A percentile compares a stretch with the other conserved stretches of the same genome.
These are phyloP conservation scores for Backusella australiensis DNA, from an alignment of 192 early-diverging fungal genomes.

Conservation along the genomic window DNA sequence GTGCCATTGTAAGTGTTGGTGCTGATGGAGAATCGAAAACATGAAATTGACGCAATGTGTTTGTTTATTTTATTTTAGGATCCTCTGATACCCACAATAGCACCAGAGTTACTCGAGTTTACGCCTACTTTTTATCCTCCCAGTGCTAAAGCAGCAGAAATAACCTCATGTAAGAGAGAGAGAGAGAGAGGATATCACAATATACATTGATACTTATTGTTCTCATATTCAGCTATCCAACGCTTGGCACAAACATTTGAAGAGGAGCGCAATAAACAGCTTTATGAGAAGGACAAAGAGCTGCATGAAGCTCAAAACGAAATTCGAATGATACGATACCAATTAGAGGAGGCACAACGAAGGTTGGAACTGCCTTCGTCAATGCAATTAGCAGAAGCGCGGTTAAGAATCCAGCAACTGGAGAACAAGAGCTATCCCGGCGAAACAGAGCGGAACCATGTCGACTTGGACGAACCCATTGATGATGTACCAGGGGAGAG, in stretches of 20 bases:
- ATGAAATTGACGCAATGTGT: too few species aligned
- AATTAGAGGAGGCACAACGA: conserved; percentile 53
- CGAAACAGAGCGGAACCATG: conserved; percentile 23
- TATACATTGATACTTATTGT: too few species aligned
- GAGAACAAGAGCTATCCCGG: conserved; percentile 45
- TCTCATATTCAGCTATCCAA: conserved; percentile 50
- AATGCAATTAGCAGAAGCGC: conserved; percentile 53
- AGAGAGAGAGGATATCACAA: too few species aligned
- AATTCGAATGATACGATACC: conserved; percentile 50
- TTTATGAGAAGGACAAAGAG: conserved; percentile 54
- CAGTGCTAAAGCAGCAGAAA: not conserved
- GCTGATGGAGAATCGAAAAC: not conserved
- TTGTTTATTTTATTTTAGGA: not conserved
- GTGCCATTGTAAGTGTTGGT: conserved; percentile 48
- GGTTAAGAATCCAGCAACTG: conserved; percentile 58
- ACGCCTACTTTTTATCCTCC: not conserved
- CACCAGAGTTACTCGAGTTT: not conserved
- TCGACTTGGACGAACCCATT: not conserved
- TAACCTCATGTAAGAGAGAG: not conserved
- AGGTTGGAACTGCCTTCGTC: conserved; percentile 47
- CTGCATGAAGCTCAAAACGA: conserved; percentile 54
- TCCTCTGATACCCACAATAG: not conserved
- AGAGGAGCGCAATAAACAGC: conserved; percentile 59
- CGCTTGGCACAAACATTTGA: conserved; percentile 69
- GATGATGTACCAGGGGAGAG: not conserved